A percentile compares a stretch with the other conserved stretches of the same genome.
Conservation (phyloP, 2,329 filamentous ascomycete species). For the Zasmidium citrigriseum region DNA sequence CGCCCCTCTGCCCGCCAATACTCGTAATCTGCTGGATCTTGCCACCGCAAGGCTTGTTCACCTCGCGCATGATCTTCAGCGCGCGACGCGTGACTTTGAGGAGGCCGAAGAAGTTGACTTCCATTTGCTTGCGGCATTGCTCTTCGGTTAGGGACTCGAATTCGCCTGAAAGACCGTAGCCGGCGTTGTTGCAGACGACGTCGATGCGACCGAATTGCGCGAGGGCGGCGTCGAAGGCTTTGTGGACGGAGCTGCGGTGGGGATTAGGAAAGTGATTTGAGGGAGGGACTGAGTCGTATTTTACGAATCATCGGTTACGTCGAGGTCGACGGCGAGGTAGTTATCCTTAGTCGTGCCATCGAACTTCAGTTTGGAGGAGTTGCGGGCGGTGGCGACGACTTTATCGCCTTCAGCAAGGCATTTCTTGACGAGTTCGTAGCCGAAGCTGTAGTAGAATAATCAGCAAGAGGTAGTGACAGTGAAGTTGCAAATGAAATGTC, state of each 20-base stretch:
- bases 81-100: slow-evolving; percentile 54
- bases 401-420: slow-evolving; percentile 45
- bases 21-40: slow-evolving; percentile 58
- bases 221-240: slow-evolving; percentile 47
- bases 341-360: slow-evolving; percentile 48
- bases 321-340: slow-evolving; percentile 52
- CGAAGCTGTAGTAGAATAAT: slow-evolving; percentile 33
- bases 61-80: slow-evolving; percentile 47
- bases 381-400: slow-evolving; percentile 49
- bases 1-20: slow-evolving; percentile 51
- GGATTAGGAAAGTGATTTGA: slow-evolving; percentile 47
- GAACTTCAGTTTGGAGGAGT: slow-evolving; percentile 44
- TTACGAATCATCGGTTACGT: slow-evolving; percentile 51
- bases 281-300: too few species aligned
- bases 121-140: slow-evolving; percentile 55
- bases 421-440: slow-evolving; percentile 45
- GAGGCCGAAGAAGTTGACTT: slow-evolving; percentile 62
- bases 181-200: slow-evolving; percentile 52
- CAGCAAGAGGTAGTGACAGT: background rate
- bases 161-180: slow-evolving; percentile 56
- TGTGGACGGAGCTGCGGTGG: slow-evolving; percentile 42
- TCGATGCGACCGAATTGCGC: slow-evolving; percentile 58
- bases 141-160: slow-evolving; percentile 55
- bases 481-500: background rate
- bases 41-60: slow-evolving; percentile 49